Conservation (phyloP, 192 early-diverging fungal genomes). For the Hyaloraphidium curvatum region DNA sequence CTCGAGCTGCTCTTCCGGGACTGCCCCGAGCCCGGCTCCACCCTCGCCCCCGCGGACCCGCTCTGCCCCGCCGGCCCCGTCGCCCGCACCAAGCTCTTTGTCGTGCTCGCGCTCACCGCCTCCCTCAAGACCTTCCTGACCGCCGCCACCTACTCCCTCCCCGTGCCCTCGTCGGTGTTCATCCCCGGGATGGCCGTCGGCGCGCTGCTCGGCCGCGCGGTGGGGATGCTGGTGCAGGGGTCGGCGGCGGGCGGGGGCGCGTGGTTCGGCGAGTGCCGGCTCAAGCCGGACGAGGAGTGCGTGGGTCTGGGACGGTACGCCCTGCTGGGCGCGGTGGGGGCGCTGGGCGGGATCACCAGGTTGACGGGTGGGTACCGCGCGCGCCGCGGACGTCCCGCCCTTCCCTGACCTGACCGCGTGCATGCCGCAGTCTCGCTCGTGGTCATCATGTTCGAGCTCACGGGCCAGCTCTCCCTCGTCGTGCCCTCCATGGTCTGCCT, state of each 20-base stretch:
- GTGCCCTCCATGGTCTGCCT: neutral
- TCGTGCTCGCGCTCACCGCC: neutral
- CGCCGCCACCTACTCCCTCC: neutral
- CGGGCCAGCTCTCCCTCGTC: conserved; percentile 2
- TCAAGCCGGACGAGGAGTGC: neutral
- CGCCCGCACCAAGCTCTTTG: too few relatives aligned
- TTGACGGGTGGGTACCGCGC: too few relatives aligned
- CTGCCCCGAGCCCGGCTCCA: neutral
- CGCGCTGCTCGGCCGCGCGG: conserved; percentile 1
- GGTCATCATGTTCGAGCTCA: conserved; percentile 4
- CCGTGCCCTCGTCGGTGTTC: conserved; percentile 1
- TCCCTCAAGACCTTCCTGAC: neutral
- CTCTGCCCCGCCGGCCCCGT: too few relatives aligned
- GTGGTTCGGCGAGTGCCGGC: neutral
- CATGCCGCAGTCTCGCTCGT: too few relatives aligned
- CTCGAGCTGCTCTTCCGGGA: neutral
- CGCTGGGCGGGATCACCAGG: too few relatives aligned
- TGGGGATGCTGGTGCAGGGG: conserved; percentile 3
- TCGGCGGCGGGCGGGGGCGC: too few relatives aligned
- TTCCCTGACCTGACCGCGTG: too few relatives aligned
- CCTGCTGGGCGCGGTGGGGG: conserved; percentile 6
- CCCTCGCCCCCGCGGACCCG: too few relatives aligned
- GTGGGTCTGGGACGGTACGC: conserved; percentile 4
- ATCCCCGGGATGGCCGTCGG: conserved; percentile 6
- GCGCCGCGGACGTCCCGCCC: too few relatives aligned